Base-by-base conservation (phyloP, 2,329 filamentous ascomycete genomes). In the Xylariaceae sp. region DNA sequence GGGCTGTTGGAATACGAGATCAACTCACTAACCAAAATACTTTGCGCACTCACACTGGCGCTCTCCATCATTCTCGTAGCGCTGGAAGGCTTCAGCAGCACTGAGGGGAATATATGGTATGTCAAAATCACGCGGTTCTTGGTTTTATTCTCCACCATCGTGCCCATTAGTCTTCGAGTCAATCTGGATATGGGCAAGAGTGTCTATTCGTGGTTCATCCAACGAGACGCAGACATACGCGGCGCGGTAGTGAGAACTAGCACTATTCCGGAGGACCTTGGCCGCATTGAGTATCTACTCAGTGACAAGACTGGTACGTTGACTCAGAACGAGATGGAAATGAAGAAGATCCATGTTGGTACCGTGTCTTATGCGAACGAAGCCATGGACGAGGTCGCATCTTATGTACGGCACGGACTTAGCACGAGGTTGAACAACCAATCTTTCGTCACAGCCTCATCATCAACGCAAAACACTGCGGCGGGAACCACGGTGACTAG, bases 281-380 rank as follows among this genome's bases (percentile, higher is more conserved):
- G 94, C 6, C 84, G 95, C 23, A 96, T 99, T 50, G 94, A 99
- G 74, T 99, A 99, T 72, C 80, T 99, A 2, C 80, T 99, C 35
- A 97, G 91, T 64, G 94, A 99, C 74, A 99, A 99, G 75, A 99
- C 94, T 0, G 94, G 94, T n/a, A 99, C 94, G 1, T 75, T 99
- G 61, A 99, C 94, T 0, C 92, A 97, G 68, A 99, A 99, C 70
- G 91, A 96, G 70, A 97, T 97, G 92, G 93, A 97, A 71, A 88
- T 99, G 82, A 96, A 95, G 72, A 99, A 99, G 75, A 93, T 99
- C 4, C 95, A 99, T 70, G 90, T 99, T 56, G 94, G 95, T 8
- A 99, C 94, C 8, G 94, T 97, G 1, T 97, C 93, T 1, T 99
- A 99, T 70, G 94, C 93, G 39, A 96, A 96, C 67, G 94, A 99